A percentile compares a stretch with the other conserved stretches of the same genome.
These are phyloP conservation scores for Centella asiatica DNA, from an alignment of 129 eudicot species.

Conservation along the genomic window DNA sequence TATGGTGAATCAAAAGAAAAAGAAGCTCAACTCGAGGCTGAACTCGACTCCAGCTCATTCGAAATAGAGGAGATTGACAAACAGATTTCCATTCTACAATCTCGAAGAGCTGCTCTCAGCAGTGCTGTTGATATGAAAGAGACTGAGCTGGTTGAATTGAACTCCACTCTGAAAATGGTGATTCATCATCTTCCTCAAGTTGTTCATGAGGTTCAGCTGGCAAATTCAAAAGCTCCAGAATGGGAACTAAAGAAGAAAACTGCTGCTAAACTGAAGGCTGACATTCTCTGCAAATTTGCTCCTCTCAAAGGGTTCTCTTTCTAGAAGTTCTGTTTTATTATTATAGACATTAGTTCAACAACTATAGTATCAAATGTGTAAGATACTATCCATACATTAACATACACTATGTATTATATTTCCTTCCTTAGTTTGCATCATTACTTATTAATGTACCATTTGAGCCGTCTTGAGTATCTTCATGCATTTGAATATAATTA, in stretches of 20 bases:
- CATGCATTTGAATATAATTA: no score
- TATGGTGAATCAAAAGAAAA: not conserved
- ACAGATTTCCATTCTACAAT: slow-evolving; percentile 12
- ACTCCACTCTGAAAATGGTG: slow-evolving; percentile 1
- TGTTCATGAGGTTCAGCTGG: slow-evolving; percentile 15
- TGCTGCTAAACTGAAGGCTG: not conserved
- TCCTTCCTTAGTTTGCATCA: no score
- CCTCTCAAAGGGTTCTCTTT: slow-evolving; percentile 22
- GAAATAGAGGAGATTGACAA: slow-evolving; percentile 8
- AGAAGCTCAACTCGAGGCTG: slow-evolving; percentile 2
- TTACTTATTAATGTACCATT: no score
- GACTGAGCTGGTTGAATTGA: not conserved
- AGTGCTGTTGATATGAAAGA: not conserved
- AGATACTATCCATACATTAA: no score
- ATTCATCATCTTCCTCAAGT: slow-evolving; percentile 8
- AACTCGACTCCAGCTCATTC: slow-evolving; percentile 4
- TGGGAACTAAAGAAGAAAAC: slow-evolving; percentile 19
- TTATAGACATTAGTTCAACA: no score
- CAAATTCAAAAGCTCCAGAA: not conserved
- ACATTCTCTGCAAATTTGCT: slow-evolving; percentile 21
- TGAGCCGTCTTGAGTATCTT: no score
- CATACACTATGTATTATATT: no score
- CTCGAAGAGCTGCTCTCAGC: not conserved
- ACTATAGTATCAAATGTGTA: no score
- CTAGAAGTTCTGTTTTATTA: not conserved